A percentile compares a stretch with the other conserved stretches of the same genome.
These are phyloP conservation scores for Penicillium paxilli DNA, from an alignment of 495 filamentous ascomycete genomes.

Conservation along the genomic window DNA sequence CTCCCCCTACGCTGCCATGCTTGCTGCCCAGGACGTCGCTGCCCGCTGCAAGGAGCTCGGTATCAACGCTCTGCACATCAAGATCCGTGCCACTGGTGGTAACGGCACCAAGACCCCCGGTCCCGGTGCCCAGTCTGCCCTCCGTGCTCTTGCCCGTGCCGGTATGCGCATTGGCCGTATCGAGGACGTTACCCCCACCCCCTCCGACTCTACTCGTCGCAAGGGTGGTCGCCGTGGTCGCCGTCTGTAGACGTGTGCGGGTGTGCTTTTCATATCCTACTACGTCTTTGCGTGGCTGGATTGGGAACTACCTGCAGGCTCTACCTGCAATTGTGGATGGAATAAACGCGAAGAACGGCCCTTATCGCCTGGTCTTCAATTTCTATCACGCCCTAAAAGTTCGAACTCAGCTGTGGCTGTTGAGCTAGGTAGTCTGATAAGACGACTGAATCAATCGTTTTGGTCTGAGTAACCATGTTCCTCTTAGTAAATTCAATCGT, in stretches of 20 bases:
- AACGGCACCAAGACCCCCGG: conserved; percentile 99
- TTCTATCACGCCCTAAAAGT: conserved; percentile 45
- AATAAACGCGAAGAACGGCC: conserved; percentile 61
- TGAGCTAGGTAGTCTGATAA: conserved; percentile 19
- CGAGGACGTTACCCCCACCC: conserved; percentile 98
- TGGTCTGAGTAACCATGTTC: conserved; percentile 9
- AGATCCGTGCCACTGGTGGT: conserved; percentile 98
- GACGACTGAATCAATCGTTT: conserved; percentile 25
- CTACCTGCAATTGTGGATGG: conserved; percentile 50
- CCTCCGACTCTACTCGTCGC: conserved; percentile 96
- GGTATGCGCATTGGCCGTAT: conserved; percentile 99
- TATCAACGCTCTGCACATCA: conserved; percentile 98
- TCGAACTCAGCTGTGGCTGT: conserved; percentile 26
- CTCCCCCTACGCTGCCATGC: conserved; percentile 99
- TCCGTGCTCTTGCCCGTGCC: conserved; percentile 95
- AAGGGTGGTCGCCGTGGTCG: conserved; percentile 99
- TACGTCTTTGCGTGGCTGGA: conserved; percentile 35
- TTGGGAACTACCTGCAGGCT: conserved; percentile 36
- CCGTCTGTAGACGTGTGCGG: conserved; percentile 75
- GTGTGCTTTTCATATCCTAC: conserved; percentile 26
- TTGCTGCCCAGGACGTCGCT: conserved; percentile 94
- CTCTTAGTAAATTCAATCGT: conserved; percentile 1
- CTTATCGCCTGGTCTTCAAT: conserved; percentile 57
- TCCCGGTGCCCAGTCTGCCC: conserved; percentile 96
- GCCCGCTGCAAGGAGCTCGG: conserved; percentile 98